phyloP scores from a whole-genome alignment of 768 basidiomycete species.

The Boletus subcaerulescens region DNA sequence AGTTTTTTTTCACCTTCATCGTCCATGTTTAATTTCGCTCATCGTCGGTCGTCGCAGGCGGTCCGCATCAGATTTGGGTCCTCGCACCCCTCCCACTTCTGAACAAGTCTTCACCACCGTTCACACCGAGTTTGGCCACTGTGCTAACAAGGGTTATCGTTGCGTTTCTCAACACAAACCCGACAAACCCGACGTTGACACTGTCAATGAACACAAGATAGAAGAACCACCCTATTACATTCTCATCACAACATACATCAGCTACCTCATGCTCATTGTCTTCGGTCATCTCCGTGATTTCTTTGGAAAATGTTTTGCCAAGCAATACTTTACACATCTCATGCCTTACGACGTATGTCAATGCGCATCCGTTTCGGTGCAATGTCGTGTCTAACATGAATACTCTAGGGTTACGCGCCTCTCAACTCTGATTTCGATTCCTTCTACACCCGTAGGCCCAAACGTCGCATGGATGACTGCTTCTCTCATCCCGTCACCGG shows the following conservation, averaged over 20 bases:
- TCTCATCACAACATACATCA: slow-evolving; percentile 86
- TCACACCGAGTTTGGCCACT: slow-evolving; percentile 93
- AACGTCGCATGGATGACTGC: slow-evolving; percentile 92
- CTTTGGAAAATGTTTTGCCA: slow-evolving; percentile 78
- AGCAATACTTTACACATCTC: slow-evolving; percentile 72
- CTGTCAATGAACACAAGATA: slow-evolving; percentile 53
- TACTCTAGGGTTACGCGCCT: slow-evolving; percentile 86
- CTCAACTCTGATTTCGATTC: slow-evolving; percentile 98
- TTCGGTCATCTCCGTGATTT: slow-evolving; percentile 95
- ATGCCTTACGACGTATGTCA: slow-evolving; percentile 69
- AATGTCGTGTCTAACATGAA: neutral
- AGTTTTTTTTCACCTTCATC: too few relatives aligned
- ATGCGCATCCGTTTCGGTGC: slow-evolving; percentile 31
- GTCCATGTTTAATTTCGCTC: too few relatives aligned
- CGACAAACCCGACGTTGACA: slow-evolving; percentile 24
- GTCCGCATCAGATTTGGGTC: slow-evolving; percentile 17
- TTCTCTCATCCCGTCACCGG: slow-evolving; percentile 92
- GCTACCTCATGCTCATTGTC: slow-evolving; percentile 88
- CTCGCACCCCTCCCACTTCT: slow-evolving; percentile 70
- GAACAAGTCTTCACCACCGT: slow-evolving; percentile 75
- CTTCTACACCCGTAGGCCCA: slow-evolving; percentile 96
- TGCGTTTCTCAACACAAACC: slow-evolving; percentile 59
- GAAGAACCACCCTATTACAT: slow-evolving; percentile 93
- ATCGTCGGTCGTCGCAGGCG: too few relatives aligned
- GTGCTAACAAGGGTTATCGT: slow-evolving; percentile 70